Evolutionary conservation across 2,329 filamentous ascomycete species (phyloP), one percentile per base, ranked within the genome.

Genomic region (Exutisphaerella laricina): DNA sequence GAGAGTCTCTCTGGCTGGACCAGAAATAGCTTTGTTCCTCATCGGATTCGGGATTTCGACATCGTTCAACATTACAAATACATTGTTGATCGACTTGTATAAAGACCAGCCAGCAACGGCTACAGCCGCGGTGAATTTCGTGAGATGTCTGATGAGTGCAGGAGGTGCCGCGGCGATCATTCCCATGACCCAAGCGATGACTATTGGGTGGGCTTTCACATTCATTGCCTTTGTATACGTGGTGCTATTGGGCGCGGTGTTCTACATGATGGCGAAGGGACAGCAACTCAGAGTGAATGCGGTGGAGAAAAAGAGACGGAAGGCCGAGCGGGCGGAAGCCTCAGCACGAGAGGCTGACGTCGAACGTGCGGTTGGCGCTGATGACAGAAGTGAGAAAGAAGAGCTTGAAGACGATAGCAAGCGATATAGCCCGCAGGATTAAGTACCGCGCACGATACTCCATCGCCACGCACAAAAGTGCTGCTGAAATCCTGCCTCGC

Each of bases 11-110:
- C 58, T 72, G 9, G 66, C 66, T 1, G 67, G 60, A 0, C 67
- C 70, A 0, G 62, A 70, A 41, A 53, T 70, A 1, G 68, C 79
- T 2, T 60, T 85, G 1, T 65, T 67, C 12, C 43, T 59, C 21
- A 51, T 58, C 25, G 56, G 56, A 1, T 57, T 58, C 23, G 53
- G 54, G 4, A 48, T 59, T 61, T 63, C 13, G 57, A 65, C 6
- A 49, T 63, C 12, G 63, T 70, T 55, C 66, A 70, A 51, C 33
- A 63, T 66, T n/a, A 63, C 68, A 2, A 70, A 68, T 37, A 72
- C 70, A 0, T 53, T 77, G 25, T 51, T 72, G 4, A 60, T 73
- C 2, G 70, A 72, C 50, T 46, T 70, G 0, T 65, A 70, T 39
- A 65, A 63, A 1, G 59, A 55, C 13, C 58, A 59, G 31, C 65